Percentiles rank a stretch among this genome's conserved stretches.
phyloP scores from a whole-genome alignment of 208 protist species.

The Trypanosoma theileri region DNA sequence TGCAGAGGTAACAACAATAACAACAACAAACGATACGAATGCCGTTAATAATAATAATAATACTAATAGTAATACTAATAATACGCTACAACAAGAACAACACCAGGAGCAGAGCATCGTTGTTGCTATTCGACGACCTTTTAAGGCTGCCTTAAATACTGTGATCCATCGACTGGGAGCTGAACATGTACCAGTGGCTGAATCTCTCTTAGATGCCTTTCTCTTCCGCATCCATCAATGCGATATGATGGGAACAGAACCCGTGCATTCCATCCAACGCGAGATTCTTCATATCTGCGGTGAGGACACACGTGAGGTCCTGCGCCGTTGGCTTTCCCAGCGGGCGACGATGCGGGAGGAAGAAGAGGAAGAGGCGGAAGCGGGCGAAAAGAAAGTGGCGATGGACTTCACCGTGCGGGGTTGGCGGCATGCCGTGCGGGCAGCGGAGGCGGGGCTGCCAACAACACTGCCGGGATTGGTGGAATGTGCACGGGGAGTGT shows the following conservation, averaged over 20 bases:
- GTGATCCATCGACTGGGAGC: constrained; percentile 3
- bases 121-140: constrained; percentile 10
- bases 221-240: background rate
- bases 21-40: too few species aligned
- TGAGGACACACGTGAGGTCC: background rate
- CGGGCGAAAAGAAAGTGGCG: too few species aligned
- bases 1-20: too few species aligned
- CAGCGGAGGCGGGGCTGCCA: constrained; percentile 20
- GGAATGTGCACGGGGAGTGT: constrained; percentile 17
- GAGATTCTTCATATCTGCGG: constrained; percentile 12
- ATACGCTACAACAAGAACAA: background rate
- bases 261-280: constrained; percentile 1
- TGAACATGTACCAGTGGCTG: constrained; percentile 1
- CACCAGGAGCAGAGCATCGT: background rate
- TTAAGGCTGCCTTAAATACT: constrained; percentile 12
- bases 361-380: too few species aligned
- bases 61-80: background rate
- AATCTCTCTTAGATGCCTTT: constrained; percentile 6
- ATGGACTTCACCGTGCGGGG: background rate
- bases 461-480: constrained; percentile 4
- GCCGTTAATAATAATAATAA: background rate
- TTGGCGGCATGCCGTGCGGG: constrained; percentile 10
- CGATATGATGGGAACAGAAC: too few species aligned
- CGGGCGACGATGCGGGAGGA: background rate
- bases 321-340: constrained; percentile 12